These are phyloP conservation scores for Carpinus fangiana DNA, from an alignment of 306 rosid genomes.

Conservation along the genomic window DNA sequence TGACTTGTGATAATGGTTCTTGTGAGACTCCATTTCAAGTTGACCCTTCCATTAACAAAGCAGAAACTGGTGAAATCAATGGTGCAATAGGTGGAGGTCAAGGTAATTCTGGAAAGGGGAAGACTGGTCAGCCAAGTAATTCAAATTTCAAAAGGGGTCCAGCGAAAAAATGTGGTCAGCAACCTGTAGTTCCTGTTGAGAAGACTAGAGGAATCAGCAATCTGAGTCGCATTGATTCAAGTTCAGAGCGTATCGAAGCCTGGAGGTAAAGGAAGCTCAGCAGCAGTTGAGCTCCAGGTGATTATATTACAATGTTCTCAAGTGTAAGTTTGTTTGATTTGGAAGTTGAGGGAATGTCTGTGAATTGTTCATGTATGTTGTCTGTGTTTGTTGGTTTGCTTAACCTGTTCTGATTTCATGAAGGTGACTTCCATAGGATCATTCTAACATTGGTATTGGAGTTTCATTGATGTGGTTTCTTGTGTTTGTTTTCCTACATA, in stretches of 20 bases:
- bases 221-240: slow-evolving; percentile 47
- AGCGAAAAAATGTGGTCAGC: slow-evolving; percentile 39
- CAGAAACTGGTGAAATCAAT: slow-evolving; percentile 12
- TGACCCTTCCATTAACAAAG: not conserved
- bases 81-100: slow-evolving; percentile 15
- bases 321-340: slow-evolving; percentile 40
- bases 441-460: slow-evolving; percentile 37
- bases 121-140: slow-evolving; percentile 41
- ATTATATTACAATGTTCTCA: slow-evolving; percentile 26
- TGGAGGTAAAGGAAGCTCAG: slow-evolving; percentile 58
- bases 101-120: slow-evolving; percentile 41
- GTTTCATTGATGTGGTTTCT: slow-evolving; percentile 32
- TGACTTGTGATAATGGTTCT: slow-evolving; percentile 42
- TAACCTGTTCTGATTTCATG: slow-evolving; percentile 41
- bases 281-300: slow-evolving; percentile 14
- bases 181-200: slow-evolving; percentile 37
- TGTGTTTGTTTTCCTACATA: slow-evolving; percentile 23
- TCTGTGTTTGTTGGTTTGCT: slow-evolving; percentile 29
- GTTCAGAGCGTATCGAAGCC: slow-evolving; percentile 58
- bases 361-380: slow-evolving; percentile 37
- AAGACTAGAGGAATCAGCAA: slow-evolving; percentile 50
- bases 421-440: slow-evolving; percentile 25
- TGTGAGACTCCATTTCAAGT: slow-evolving; percentile 40
- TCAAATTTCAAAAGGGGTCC: slow-evolving; percentile 44
- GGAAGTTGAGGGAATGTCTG: slow-evolving; percentile 37